Conservation (phyloP, 768 basidiomycete genomes). For the Mycena belliarum region DNA sequence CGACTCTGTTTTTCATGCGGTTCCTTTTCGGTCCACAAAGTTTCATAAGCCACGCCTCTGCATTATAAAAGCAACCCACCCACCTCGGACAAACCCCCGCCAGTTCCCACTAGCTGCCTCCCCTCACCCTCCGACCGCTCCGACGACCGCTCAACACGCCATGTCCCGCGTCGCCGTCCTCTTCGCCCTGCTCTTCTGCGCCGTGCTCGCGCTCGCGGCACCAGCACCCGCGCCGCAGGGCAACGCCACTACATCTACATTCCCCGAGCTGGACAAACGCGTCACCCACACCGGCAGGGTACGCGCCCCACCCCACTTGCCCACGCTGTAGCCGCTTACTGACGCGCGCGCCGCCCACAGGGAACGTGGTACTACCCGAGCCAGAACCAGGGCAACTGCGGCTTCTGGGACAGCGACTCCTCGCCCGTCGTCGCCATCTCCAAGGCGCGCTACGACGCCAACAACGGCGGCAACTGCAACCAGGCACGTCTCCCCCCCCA, state of each 20-base stretch:
- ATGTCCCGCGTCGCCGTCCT: constrained; percentile 45
- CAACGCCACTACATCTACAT: constrained; percentile 29
- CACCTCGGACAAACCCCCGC: constrained; percentile 17
- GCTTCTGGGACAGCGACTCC: constrained; percentile 45
- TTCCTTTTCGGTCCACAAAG: constrained; percentile 1
- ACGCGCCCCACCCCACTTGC: constrained; percentile 28
- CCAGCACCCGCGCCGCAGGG: constrained; percentile 48
- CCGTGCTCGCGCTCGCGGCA: constrained; percentile 37
- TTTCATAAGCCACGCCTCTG: constrained; percentile 15
- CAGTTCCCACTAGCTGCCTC: constrained; percentile 13
- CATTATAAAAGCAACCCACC: constrained; percentile 23
- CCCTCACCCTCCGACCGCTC: constrained; percentile 7
- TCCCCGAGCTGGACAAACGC: constrained; percentile 48
- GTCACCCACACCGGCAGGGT: constrained; percentile 58
- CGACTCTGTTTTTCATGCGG: not conserved
- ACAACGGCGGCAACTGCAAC: constrained; percentile 56
- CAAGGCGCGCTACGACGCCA: constrained; percentile 49
- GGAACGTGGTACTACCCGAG: constrained; percentile 63
- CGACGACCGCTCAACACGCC: constrained; percentile 1
- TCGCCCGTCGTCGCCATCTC: constrained; percentile 67
- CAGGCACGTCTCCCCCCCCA: constrained; percentile 45
- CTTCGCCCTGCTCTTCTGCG: constrained; percentile 27
- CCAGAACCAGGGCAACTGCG: constrained; percentile 59
- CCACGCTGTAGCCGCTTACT: constrained; percentile 1
- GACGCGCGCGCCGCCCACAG: constrained; percentile 34